Evolutionary conservation across 225 moss, liverwort and hornwort species (phyloP).

Genomic region (Anthoceros angustus): DNA sequence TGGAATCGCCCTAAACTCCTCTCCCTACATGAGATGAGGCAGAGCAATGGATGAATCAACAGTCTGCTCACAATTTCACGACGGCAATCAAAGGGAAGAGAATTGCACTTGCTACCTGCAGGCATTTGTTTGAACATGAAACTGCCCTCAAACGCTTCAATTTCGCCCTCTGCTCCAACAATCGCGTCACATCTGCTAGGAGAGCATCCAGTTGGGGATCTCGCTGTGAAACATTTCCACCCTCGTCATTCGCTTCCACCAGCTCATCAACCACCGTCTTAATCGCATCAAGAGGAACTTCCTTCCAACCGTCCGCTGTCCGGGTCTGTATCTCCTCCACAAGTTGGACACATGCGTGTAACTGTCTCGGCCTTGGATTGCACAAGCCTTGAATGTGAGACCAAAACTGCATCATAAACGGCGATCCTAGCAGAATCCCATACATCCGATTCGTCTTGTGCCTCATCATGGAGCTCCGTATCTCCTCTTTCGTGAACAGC

Average conservation of each 20-base stretch:
- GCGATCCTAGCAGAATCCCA: conserved; percentile 19
- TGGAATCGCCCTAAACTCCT: conserved; percentile 1
- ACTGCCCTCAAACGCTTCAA: conserved; percentile 8
- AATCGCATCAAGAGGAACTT: conserved; percentile 24
- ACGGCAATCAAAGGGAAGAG: background rate
- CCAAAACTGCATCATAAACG: conserved; percentile 16
- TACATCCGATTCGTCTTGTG: conserved; percentile 23
- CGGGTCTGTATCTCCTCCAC: conserved; percentile 25
- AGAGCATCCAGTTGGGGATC: conserved; percentile 13
- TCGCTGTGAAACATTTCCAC: background rate
- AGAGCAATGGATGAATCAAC: background rate
- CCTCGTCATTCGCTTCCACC: background rate
- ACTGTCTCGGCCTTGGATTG: conserved; percentile 4
- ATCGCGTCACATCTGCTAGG: conserved; percentile 7
- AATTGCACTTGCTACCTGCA: conserved; percentile 6
- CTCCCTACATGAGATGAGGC: background rate
- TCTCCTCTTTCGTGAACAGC: conserved; percentile 20
- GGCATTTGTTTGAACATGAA: conserved; percentile 7
- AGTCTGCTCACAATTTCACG: too few relatives aligned
- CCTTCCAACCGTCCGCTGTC: conserved; percentile 28
- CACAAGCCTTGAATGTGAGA: conserved; percentile 12
- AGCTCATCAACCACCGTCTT: conserved; percentile 12
- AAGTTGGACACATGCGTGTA: conserved; percentile 16
- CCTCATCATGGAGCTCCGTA: conserved; percentile 20
- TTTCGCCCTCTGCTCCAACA: conserved; percentile 10